Evolutionary conservation across 805 yeast species (phyloP), one percentile per base, ranked within the genome.

Genomic region (Priceomyces haplophilus): DNA sequence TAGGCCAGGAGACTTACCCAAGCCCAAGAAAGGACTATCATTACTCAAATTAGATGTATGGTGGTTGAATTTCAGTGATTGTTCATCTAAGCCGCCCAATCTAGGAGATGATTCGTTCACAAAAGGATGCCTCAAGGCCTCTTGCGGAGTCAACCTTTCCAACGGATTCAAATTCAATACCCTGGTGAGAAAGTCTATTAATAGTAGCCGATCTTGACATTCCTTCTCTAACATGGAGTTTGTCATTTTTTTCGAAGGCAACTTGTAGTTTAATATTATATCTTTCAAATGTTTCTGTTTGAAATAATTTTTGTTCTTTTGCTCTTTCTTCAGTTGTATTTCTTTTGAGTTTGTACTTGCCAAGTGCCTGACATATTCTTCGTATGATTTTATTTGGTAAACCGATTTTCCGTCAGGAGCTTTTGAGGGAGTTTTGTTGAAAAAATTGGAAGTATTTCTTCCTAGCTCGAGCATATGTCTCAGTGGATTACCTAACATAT

Each of bases 391-490:
- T 34, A 69, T 49, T 17, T 46, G 44, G 47, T 62, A 70, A 1
- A 55, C 51, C 3, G 68, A 56, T 45, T 68, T 69, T 3, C 52
- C 59, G 17, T 52, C 52, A 1, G 56, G 48, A 6, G 51, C 51
- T 19, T 43, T 39, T 31, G 50, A 47, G 21, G 62, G 62, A 2
- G 52, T 31, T 48, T 77, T 78, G 44, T 76, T 77, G 64, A 85
- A 74, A 52, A 85, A 93, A 51, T 82, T 79, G 36, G 73, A 65
- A 1, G 96, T 75, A 61, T 84, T 88, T 51, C 88, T 84, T 20
- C 98, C 99, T 81, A 87, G 88, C 49, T 91, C 97, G 50, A 91
- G 73, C 99, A 93, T 93, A 88, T 97, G 95, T 18, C 83, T 69
- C 8, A 97, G 97, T 18, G 99, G 99, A 48, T 71, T 62, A 0